A percentile compares a stretch with the other conserved stretches of the same genome.
Conservation (phyloP, 2,329 filamentous ascomycete genomes). For the Knufia fluminis region DNA sequence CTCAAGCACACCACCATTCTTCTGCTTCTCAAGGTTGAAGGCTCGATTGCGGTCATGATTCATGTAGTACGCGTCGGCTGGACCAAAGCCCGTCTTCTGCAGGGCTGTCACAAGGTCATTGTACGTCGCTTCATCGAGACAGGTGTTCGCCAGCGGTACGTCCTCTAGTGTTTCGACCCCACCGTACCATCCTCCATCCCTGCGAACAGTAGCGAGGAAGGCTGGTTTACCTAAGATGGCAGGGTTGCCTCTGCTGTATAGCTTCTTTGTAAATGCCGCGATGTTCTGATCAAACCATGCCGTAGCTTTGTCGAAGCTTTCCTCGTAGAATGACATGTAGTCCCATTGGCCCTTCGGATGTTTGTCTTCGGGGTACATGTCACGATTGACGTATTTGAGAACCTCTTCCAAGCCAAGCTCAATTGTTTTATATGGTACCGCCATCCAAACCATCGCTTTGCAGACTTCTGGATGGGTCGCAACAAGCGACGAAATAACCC, state of each 20-base stretch:
- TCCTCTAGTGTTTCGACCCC: conserved; percentile 8
- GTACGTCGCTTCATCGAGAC: conserved; percentile 10
- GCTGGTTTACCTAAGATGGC: conserved; percentile 6
- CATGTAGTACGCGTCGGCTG: conserved; percentile 34
- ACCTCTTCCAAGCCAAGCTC: conserved; percentile 34
- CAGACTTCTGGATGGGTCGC: conserved; percentile 14
- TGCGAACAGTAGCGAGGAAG: conserved; percentile 12
- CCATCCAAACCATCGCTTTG: conserved; percentile 17
- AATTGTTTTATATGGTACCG: conserved; percentile 35
- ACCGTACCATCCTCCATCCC: conserved; percentile 23
- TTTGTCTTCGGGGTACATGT: conserved; percentile 37
- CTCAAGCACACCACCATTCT: conserved; percentile 25
- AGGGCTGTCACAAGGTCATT: conserved; percentile 21
- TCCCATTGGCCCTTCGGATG: conserved; percentile 24
- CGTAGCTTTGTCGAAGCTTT: conserved; percentile 1
- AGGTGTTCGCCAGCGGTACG: conserved; percentile 6
- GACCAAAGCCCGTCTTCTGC: conserved; percentile 33
- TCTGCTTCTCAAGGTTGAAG: conserved; percentile 33
- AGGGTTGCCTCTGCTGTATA: conserved; percentile 7
- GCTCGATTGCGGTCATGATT: conserved; percentile 36
- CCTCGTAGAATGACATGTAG: conserved; percentile 12
- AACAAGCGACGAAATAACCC: conserved; percentile 14
- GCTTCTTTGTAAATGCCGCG: conserved; percentile 5
- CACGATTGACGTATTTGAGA: conserved; percentile 32
- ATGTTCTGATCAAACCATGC: conserved; percentile 11